These are phyloP conservation scores for Parathielavia appendiculata DNA, from an alignment of 495 filamentous ascomycete genomes.

Conservation along the genomic window DNA sequence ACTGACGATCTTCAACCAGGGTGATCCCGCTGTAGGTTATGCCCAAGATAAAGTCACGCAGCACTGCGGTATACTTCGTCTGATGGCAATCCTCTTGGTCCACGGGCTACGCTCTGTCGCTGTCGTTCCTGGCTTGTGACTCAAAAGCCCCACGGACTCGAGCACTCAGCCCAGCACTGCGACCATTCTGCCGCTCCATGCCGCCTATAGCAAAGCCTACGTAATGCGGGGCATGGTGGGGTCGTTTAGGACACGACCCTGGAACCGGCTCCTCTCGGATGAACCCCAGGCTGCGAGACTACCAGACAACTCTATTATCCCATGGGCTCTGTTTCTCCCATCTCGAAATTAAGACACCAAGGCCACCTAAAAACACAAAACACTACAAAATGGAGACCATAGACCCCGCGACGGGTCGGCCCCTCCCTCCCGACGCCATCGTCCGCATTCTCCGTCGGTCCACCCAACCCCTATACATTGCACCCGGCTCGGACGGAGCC, in stretches of 20 bases:
- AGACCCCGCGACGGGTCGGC: slow-evolving; percentile 54
- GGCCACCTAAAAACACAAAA: not conserved
- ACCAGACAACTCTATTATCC: too few species aligned
- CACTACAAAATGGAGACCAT: slow-evolving; percentile 36
- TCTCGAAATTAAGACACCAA: not conserved
- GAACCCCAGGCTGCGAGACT: not conserved
- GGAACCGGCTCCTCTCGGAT: slow-evolving; percentile 6
- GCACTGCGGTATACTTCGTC: not conserved
- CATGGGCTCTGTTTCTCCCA: not conserved
- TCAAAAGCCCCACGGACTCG: not conserved
- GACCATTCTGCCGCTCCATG: not conserved
- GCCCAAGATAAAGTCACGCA: not conserved
- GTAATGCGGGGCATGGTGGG: slow-evolving; percentile 5
- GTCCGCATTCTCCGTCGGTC: slow-evolving; percentile 61
- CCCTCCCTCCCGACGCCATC: slow-evolving; percentile 63
- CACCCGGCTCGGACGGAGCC: not conserved
- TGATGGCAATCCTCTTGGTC: not conserved
- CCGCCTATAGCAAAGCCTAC: not conserved
- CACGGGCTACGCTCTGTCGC: not conserved
- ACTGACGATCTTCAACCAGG: too few species aligned
- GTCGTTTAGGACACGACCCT: not conserved
- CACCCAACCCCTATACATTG: not conserved
- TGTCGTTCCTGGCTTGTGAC: not conserved
- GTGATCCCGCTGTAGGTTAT: too few species aligned
- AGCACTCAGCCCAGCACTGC: not conserved